These are phyloP conservation scores for Penicillium brasilianum DNA, from an alignment of 2,329 filamentous ascomycete species.

Conservation along the genomic window DNA sequence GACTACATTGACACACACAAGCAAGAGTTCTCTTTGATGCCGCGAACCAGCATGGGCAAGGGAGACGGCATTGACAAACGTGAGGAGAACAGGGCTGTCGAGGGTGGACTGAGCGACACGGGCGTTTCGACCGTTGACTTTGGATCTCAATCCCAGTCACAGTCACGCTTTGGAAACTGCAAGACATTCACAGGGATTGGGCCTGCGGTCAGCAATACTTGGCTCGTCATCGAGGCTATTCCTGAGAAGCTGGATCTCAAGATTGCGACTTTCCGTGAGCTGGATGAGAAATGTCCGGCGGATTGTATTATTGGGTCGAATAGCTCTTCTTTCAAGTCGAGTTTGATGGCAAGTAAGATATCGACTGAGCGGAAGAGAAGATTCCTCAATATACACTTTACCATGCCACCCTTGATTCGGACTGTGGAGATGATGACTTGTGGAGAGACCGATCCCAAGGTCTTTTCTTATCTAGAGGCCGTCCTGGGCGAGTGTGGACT, in stretches of 20 bases:
- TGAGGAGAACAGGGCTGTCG: not conserved
- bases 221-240: constrained; percentile 60
- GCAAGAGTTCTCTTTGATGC: constrained; percentile 31
- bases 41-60: constrained; percentile 13
- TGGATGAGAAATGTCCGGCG: constrained; percentile 47
- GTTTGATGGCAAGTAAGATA: constrained; percentile 54
- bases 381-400: constrained; percentile 58
- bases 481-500: constrained; percentile 49
- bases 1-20: constrained; percentile 41
- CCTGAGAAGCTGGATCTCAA: constrained; percentile 58
- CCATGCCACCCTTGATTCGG: constrained; percentile 52
- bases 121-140: constrained; percentile 30
- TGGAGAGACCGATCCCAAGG: constrained; percentile 49
- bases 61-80: not conserved
- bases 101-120: not conserved
- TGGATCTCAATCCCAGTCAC: constrained; percentile 30
- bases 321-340: constrained; percentile 57
- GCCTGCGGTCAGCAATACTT: constrained; percentile 52
- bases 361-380: constrained; percentile 9
- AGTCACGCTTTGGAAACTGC: constrained; percentile 38
- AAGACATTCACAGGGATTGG: constrained; percentile 46
- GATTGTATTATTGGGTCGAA: constrained; percentile 59
- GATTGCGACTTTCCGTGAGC: constrained; percentile 52
- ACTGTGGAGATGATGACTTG: constrained; percentile 61
- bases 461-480: constrained; percentile 52